A percentile compares a stretch with the other conserved stretches of the same genome.
phyloP scores from a whole-genome alignment of 371 early-diverging fungal genomes.

The Apophysomyces elegans region DNA sequence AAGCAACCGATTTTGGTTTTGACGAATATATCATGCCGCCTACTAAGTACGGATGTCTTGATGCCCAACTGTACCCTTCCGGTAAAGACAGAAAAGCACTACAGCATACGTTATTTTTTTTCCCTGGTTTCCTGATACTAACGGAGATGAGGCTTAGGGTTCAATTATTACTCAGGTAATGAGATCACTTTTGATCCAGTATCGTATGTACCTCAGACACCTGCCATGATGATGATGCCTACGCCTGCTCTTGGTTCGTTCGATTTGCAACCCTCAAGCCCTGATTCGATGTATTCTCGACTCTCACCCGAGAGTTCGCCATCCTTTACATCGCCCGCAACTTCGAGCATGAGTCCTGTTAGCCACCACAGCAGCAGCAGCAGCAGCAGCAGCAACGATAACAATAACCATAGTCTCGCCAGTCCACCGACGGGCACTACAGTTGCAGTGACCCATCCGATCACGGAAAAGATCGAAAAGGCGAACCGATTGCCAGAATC shows the following conservation, averaged over 20 bases:
- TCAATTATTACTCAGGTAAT: background rate
- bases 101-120: background rate
- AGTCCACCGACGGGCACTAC: constrained; percentile 24
- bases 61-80: constrained; percentile 43
- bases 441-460: constrained; percentile 34
- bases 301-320: constrained; percentile 6
- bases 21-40: constrained; percentile 55
- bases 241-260: background rate
- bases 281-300: constrained; percentile 6
- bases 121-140: background rate
- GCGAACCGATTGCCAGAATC: constrained; percentile 53
- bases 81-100: background rate
- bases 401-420: constrained; percentile 15
- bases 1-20: constrained; percentile 47
- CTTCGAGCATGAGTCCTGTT: background rate
- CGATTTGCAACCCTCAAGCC: constrained; percentile 5
- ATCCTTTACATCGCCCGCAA: background rate
- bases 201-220: background rate
- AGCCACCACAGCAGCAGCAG: constrained; percentile 5
- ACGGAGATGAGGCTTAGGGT: constrained; percentile 6
- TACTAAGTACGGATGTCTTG: constrained; percentile 43
- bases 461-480: constrained; percentile 50
- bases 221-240: background rate
- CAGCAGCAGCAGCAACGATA: background rate
- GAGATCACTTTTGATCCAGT: constrained; percentile 7